Evolutionary conservation across 1,139 yeast species (phyloP), one percentile per base, ranked within the genome.

Genomic region (Arxiozyma heterogenica): DNA sequence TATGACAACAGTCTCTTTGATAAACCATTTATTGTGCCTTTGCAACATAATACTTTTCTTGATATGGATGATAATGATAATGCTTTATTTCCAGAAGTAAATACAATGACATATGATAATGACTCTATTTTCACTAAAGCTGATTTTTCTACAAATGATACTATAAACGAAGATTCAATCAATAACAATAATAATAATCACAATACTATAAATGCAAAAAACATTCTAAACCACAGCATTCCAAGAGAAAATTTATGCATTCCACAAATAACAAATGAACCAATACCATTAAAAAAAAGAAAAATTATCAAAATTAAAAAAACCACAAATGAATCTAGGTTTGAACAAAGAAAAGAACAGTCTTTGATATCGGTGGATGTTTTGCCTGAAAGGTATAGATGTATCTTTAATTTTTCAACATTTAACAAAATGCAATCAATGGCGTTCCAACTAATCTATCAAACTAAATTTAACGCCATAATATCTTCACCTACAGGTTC

Each of bases 401-500:
- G 59, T 0, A 51, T 73, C 0, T 78, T 78, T 57, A 58, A 64
- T 0, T 78, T 78, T 58, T 34, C 59, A 1, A 49, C 62, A 15
- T 79, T 80, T 60, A 80, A 80, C 57, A 66, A 61, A 53, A 78
- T 80, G 81, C 84, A 80, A 62, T 71, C 80, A 0, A 69, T 66
- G 49, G 72, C 78, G 1, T 78, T 76, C 57, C 54, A 66, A 1
- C 41, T 55, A 0, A 57, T 79, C 3, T 79, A 72, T 59, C 59
- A 69, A 3, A 51, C 63, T 1, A 61, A 66, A n/a, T 58, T 66
- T 21, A 80, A 77, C 57, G 74, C 78, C 57, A 77, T 80, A 1
- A 67, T 80, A 17, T 73, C 80, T 44, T 71, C 83, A 2, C 84
- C 84, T 0, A 78, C 83, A 0, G 83, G 84, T 0, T 77, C 83